Evolutionary conservation across 805 yeast genomes (phyloP), one percentile per base, ranked within the genome.

Genomic region (Metschnikowia sp.): DNA sequence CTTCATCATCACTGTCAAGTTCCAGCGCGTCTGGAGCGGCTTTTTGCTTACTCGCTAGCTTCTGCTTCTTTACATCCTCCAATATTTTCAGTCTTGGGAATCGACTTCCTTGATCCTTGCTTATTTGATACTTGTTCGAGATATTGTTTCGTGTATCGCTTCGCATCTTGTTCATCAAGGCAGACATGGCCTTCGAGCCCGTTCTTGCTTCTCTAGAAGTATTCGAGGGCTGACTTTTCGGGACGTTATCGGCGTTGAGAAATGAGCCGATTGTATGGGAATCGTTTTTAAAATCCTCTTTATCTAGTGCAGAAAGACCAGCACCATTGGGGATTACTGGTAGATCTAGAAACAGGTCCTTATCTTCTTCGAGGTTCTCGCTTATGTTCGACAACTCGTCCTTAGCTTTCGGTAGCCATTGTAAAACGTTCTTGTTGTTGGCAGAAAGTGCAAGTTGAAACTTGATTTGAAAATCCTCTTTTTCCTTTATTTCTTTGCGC

Each of bases 401-500:
- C 3, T 29, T 33, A 12, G 43, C 32, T 3, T 36, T 41, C 42
- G 51, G 58, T 38, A 74, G 58, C 82, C 81, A 77, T 19, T 70
- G 65, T 32, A 62, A 41, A 1, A 72, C 72, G 34, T 59, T 63
- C 8, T 58, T 50, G 47, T 68, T 71, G 13, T 67, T 69, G 30
- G 64, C 64, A 3, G 69, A 52, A 6, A 78, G 58, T 5, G 76
- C 72, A 6, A 74, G 62, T 55, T 75, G 79, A 52, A 78, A 72
- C 45, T 65, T 64, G 12, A 77, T 68, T 49, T 75, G 22, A 22
- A 22, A 22, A 29, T 69, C 70, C 48, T 77, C 76, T 52, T 77
- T 77, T 37, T 65, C 59, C 51, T 74, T 69, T 35, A 77, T 76
- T 40, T 76, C 79, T 35, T 71, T 62, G 34, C 78, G 54, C 45